A percentile compares a stretch with the other conserved stretches of the same genome.
Evolutionary conservation across 352 stramenopile genomes (phyloP).

Genomic region (Globisporangium emineosum): DNA sequence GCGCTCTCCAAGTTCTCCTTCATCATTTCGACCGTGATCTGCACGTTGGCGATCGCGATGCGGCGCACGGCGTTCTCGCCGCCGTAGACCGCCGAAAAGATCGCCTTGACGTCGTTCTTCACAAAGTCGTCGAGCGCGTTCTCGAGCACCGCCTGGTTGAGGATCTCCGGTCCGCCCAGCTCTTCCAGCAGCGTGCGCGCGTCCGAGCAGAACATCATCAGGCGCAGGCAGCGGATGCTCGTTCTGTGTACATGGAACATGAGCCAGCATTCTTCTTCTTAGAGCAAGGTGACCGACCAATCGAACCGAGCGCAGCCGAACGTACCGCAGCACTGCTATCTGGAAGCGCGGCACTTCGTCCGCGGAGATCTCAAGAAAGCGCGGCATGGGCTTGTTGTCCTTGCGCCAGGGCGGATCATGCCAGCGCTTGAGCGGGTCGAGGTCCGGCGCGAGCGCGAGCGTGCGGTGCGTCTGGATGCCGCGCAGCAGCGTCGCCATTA

Average conservation of each 20-base stretch:
- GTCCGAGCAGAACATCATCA: conserved; percentile 60
- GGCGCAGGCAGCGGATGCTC: conserved; percentile 55
- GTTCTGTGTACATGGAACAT: too few species aligned
- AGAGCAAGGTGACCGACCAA: background rate
- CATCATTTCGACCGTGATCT: conserved; percentile 61
- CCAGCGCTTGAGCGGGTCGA: conserved; percentile 48
- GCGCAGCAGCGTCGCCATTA: conserved; percentile 47
- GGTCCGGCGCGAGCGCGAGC: conserved; percentile 48
- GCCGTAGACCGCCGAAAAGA: conserved; percentile 65
- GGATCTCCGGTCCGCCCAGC: conserved; percentile 30
- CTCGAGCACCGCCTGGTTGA: conserved; percentile 53
- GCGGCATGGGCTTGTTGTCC: conserved; percentile 39
- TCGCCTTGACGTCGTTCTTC: conserved; percentile 69
- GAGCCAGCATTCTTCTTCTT: too few species aligned
- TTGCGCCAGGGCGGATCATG: conserved; percentile 59
- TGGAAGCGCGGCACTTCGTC: conserved; percentile 53
- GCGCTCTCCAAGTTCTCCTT: conserved; percentile 52
- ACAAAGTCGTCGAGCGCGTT: conserved; percentile 73
- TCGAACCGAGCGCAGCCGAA: background rate
- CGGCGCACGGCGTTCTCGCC: conserved; percentile 66
- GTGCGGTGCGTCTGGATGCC: conserved; percentile 34
- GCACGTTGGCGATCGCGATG: conserved; percentile 52
- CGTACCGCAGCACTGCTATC: conserved; percentile 45
- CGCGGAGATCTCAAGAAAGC: conserved; percentile 36
- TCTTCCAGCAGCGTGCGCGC: conserved; percentile 44